A percentile compares a stretch with the other conserved stretches of the same genome.
Conservation (phyloP, 1,284 basidiomycete genomes). For the Malassezia equina region DNA sequence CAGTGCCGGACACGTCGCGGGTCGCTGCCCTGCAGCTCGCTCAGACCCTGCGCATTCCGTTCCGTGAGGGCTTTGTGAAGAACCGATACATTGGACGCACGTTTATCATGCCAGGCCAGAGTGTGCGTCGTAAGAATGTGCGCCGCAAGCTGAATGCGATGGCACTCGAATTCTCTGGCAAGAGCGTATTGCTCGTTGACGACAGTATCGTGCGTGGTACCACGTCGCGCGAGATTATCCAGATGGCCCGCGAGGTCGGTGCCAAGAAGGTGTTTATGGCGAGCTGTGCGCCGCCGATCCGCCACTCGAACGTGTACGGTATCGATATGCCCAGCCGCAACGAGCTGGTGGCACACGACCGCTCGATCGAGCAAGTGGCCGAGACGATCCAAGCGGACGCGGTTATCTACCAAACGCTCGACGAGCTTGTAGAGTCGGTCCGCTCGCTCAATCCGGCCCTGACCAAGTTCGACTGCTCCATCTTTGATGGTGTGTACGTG, state of each 20-base stretch:
- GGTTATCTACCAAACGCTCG: constrained; percentile 92
- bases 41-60: constrained; percentile 78
- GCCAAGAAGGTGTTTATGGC: constrained; percentile 96
- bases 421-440: constrained; percentile 79
- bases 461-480: constrained; percentile 81
- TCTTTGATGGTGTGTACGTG: constrained; percentile 93
- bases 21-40: constrained; percentile 92
- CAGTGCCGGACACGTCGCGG: constrained; percentile 91
- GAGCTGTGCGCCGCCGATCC: constrained; percentile 92
- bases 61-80: constrained; percentile 97
- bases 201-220: constrained; percentile 98
- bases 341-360: constrained; percentile 83
- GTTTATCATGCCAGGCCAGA: constrained; percentile 98
- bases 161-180: constrained; percentile 91
- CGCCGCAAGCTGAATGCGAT: constrained; percentile 94
- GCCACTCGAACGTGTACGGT: constrained; percentile 90
- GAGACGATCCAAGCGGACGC: constrained; percentile 84
- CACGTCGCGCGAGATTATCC: constrained; percentile 95
- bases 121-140: constrained; percentile 76
- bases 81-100: constrained; percentile 97
- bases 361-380: constrained; percentile 68
- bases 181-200: constrained; percentile 91
- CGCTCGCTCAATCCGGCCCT: constrained; percentile 74
- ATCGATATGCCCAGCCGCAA: constrained; percentile 96
- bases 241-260: constrained; percentile 98